These are phyloP conservation scores for Colletotrichum sidae DNA, from an alignment of 2,329 filamentous ascomycete genomes.

Conservation along the genomic window DNA sequence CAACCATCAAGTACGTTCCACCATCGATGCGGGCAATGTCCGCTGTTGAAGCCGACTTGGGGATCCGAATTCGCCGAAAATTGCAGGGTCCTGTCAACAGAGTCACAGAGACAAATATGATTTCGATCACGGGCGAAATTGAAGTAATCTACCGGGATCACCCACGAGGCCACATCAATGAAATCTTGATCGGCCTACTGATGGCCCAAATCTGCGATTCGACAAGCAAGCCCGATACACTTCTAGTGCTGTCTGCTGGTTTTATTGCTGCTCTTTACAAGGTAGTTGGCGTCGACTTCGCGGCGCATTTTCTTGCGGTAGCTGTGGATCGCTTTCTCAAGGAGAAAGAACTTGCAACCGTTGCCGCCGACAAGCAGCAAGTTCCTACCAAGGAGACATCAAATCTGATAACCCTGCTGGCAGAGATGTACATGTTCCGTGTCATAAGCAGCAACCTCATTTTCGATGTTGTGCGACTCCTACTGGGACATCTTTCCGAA, in stretches of 20 bases:
- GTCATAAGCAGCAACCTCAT: slow-evolving; percentile 84
- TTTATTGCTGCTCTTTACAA: slow-evolving; percentile 92
- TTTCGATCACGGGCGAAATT: slow-evolving; percentile 85
- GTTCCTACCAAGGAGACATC: slow-evolving; percentile 68
- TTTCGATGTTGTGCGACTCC: slow-evolving; percentile 89
- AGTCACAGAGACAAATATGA: slow-evolving; percentile 88
- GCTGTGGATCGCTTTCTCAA: slow-evolving; percentile 81
- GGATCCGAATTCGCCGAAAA: slow-evolving; percentile 79
- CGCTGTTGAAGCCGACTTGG: slow-evolving; percentile 73
- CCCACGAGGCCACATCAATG: slow-evolving; percentile 89
- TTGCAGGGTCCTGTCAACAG: slow-evolving; percentile 92
- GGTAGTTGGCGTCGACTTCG: slow-evolving; percentile 88
- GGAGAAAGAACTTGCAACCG: slow-evolving; percentile 64
- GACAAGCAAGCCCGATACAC: slow-evolving; percentile 84
- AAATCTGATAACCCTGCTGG: slow-evolving; percentile 85
- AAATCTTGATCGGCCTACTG: slow-evolving; percentile 80
- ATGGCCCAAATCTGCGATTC: slow-evolving; percentile 84
- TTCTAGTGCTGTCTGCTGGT: slow-evolving; percentile 89
- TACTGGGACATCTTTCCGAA: slow-evolving; percentile 81
- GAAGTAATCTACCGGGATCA: slow-evolving; percentile 87
- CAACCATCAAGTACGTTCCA: slow-evolving; percentile 83
- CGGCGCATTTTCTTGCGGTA: slow-evolving; percentile 84
- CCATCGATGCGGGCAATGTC: slow-evolving; percentile 80
- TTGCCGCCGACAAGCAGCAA: slow-evolving; percentile 45
- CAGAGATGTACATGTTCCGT: slow-evolving; percentile 93